phyloP scores from a whole-genome alignment of 2,329 filamentous ascomycete genomes.

The Sporothrix globosa region DNA sequence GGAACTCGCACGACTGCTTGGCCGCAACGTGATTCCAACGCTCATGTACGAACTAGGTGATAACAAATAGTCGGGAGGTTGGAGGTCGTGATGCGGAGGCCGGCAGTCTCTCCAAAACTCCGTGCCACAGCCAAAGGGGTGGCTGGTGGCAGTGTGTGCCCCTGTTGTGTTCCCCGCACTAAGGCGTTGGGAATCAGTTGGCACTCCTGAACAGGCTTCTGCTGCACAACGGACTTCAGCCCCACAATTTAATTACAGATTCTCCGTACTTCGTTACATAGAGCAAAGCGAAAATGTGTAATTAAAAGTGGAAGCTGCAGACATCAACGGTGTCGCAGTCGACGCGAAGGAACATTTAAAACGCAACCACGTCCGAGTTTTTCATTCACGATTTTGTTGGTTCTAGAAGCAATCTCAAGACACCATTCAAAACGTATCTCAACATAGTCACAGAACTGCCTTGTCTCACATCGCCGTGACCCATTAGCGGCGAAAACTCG shows the following conservation, averaged over 20 bases:
- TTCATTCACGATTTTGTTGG: neutral
- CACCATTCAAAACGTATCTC: neutral
- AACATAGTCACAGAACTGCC: neutral
- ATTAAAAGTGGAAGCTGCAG: neutral
- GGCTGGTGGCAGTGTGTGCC: neutral
- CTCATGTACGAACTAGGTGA: neutral
- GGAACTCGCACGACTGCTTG: neutral
- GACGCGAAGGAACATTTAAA: constrained; percentile 3
- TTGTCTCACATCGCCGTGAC: neutral
- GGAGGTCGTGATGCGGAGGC: constrained; percentile 1
- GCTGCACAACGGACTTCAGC: neutral
- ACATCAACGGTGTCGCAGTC: neutral
- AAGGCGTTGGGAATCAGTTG: neutral
- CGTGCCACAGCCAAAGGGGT: neutral
- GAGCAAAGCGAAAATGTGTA: constrained; percentile 10
- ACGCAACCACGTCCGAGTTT: neutral
- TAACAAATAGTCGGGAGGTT: neutral
- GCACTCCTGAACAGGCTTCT: neutral
- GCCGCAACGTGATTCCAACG: constrained; percentile 8
- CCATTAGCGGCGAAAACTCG: neutral
- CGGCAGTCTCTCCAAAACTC: constrained; percentile 15
- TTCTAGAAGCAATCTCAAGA: neutral
- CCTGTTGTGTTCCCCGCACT: too few relatives aligned
- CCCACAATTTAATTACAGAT: constrained; percentile 23
- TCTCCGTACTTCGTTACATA: neutral